Conservation (phyloP, 768 basidiomycete species). For the Podaxis sp. region DNA sequence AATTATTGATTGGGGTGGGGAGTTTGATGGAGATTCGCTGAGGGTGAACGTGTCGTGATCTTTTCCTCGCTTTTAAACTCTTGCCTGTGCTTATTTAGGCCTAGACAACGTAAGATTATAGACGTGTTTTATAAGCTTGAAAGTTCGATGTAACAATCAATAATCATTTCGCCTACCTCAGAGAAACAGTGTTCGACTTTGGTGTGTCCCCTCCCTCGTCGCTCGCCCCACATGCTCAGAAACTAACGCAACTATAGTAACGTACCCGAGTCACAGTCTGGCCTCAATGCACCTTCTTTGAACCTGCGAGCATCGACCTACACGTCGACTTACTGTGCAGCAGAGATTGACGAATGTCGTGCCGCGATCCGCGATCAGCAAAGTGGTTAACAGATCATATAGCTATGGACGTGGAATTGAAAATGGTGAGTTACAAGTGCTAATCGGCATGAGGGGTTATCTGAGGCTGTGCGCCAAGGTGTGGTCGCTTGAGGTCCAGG, state of each 20-base stretch:
- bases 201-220: slow-evolving; percentile 40
- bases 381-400: slow-evolving; percentile 70
- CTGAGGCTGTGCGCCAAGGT: slow-evolving; percentile 5
- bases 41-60: slow-evolving; percentile 52
- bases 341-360: slow-evolving; percentile 46
- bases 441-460: slow-evolving; percentile 8
- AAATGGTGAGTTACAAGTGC: slow-evolving; percentile 54
- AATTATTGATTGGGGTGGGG: slow-evolving; percentile 87
- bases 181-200: slow-evolving; percentile 66
- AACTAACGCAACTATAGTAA: slow-evolving; percentile 26
- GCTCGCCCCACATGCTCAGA: background rate
- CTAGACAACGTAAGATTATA: slow-evolving; percentile 82
- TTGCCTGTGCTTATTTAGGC: slow-evolving; percentile 49
- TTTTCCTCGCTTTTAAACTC: background rate
- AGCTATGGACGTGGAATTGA: slow-evolving; percentile 89
- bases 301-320: slow-evolving; percentile 65
- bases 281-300: slow-evolving; percentile 73
- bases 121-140: slow-evolving; percentile 63
- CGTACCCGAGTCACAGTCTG: slow-evolving; percentile 59
- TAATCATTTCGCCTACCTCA: slow-evolving; percentile 89
- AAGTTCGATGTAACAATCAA: slow-evolving; percentile 91
- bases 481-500: slow-evolving; percentile 33
- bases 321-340: slow-evolving; percentile 67
- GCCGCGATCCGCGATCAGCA: slow-evolving; percentile 56
- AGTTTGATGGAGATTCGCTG: slow-evolving; percentile 71